These are phyloP conservation scores for Solanum hybrid DNA, from an alignment of 305 asterid species.

Conservation along the genomic window DNA sequence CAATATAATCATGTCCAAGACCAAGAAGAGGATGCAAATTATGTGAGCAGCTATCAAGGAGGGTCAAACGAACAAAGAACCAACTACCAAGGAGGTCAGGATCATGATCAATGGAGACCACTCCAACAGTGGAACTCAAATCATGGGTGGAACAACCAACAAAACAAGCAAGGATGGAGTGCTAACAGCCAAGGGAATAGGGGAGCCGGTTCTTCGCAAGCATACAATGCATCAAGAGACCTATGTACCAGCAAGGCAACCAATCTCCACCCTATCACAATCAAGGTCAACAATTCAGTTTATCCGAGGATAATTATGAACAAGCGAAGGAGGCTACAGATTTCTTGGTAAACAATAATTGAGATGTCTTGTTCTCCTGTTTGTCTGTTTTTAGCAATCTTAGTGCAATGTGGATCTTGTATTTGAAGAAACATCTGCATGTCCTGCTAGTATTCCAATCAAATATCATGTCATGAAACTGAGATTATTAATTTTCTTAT, in stretches of 20 bases:
- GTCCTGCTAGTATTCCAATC: neutral
- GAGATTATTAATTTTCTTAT: neutral
- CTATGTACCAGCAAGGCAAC: neutral
- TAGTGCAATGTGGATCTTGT: too few relatives aligned
- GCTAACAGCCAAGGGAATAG: neutral
- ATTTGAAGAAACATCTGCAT: neutral
- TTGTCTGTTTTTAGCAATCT: too few relatives aligned
- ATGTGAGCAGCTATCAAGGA: neutral
- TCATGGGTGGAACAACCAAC: neutral
- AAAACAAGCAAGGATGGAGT: too few relatives aligned
- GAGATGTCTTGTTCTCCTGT: too few relatives aligned
- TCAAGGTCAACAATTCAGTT: neutral
- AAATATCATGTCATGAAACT: neutral
- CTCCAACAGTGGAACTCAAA: neutral
- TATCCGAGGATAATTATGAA: neutral
- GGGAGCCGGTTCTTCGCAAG: neutral
- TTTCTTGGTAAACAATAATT: too few relatives aligned
- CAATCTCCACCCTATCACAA: neutral
- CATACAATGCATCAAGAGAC: neutral
- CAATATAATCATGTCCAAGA: neutral
- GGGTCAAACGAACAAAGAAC: neutral
- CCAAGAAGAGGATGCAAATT: neutral
- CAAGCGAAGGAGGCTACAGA: neutral
- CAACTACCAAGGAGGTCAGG: neutral
- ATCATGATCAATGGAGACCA: neutral